Evolutionary conservation across 768 basidiomycete species (phyloP), one percentile per base, ranked within the genome.

Genomic region (Mycena maculata): DNA sequence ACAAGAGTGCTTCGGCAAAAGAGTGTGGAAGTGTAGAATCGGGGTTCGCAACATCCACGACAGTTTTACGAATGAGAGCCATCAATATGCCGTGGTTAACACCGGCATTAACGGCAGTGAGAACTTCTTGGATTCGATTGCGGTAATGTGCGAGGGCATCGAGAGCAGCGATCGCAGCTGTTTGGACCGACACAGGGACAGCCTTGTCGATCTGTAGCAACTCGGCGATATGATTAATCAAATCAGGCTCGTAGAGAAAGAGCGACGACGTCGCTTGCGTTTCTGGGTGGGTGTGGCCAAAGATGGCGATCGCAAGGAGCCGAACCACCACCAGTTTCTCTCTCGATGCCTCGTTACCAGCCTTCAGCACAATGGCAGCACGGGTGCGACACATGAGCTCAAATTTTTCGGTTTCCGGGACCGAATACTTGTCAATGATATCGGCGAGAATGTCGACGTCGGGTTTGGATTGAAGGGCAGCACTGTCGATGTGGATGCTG

Each of bases 41-140:
- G 1, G 89, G 83, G 62, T 86, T 86, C 59, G 86, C 84, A 23
- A 95, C 88, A 65, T 95, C 92, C 20, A 84, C 76, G 20, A 94
- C 90, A 25, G 93, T 92, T 78, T 90, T 91, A 67, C 96, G 88
- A 60, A 98, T 85, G 38, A 96, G 83, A 30, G 92, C 91, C 91
- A 99, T 94, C 27, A 99, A 78, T 42, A 95, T 91, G 15, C 98
- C 98, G 74, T 99, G 98, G 73, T 95, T 98, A 60, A 98, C 95
- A 47, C 95, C 95, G 27, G 95, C 96, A 76, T 98, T 98, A 39
- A 99, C 87, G 1, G 96, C 91, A 6, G 91, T 90, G 49, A 98
- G 79, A 41, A 97, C 94, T 75, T 99, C 98, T 72, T 90, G 88
- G 38, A 93, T 86, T 75, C 92, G 94, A 65, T 82, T 84, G 66